Conservation (phyloP, 305 asterid species). For the Rubia occidens region DNA sequence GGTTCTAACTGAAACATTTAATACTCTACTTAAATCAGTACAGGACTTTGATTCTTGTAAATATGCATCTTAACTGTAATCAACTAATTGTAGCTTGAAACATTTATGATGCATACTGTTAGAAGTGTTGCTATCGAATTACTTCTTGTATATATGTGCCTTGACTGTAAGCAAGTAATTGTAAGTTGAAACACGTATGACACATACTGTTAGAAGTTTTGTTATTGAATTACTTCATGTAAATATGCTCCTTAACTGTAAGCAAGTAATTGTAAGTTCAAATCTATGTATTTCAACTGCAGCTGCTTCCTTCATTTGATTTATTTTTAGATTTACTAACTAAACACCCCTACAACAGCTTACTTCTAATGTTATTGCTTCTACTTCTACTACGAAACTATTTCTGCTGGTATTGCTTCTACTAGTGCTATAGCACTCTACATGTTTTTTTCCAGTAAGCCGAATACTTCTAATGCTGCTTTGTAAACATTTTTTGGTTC, state of each 20-base stretch:
- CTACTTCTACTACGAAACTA: neutral
- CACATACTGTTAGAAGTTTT: neutral
- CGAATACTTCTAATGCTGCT: neutral
- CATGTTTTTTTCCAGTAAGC: neutral
- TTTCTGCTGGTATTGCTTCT: neutral
- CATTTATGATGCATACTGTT: neutral
- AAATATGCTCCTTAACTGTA: neutral
- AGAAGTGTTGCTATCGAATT: neutral
- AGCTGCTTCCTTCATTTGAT: neutral
- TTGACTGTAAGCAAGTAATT: neutral
- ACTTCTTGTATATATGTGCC: neutral
- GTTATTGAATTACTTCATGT: neutral
- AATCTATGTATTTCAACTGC: neutral
- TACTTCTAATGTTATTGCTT: neutral
- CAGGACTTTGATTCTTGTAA: neutral
- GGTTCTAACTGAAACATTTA: neutral
- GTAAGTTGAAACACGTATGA: neutral
- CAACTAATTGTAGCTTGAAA: neutral
- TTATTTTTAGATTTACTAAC: neutral
- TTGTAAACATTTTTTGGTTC: neutral
- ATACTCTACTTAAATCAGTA: neutral
- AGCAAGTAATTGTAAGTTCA: neutral
- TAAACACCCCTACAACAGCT: neutral
- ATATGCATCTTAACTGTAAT: neutral
- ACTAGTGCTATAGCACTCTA: neutral